phyloP scores from a whole-genome alignment of 345 rosid species.

The Anastatica hierochuntica region DNA sequence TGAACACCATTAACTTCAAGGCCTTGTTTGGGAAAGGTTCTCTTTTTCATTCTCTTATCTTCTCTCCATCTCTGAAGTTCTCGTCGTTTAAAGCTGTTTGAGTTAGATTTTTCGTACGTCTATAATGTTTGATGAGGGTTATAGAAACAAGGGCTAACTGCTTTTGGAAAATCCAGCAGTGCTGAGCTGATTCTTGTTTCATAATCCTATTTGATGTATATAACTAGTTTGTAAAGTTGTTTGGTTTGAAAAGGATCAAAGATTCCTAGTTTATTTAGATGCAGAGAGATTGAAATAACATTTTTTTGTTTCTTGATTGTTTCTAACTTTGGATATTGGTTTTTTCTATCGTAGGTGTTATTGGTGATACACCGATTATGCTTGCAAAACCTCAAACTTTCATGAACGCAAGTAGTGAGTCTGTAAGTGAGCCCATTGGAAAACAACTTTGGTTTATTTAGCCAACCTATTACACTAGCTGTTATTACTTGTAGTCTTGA shows the following conservation, averaged over 20 bases:
- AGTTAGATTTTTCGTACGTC: no score
- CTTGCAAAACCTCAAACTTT: slow-evolving; percentile 95
- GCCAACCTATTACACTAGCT: no score
- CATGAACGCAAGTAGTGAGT: slow-evolving; percentile 90
- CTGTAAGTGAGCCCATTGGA: slow-evolving; percentile 62
- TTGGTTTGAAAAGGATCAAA: not conserved
- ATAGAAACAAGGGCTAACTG: no score
- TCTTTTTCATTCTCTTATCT: not conserved
- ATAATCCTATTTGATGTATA: not conserved
- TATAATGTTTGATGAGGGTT: no score
- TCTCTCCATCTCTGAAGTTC: not conserved
- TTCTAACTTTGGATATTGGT: not conserved
- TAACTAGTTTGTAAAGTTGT: not conserved
- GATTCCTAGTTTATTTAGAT: not conserved
- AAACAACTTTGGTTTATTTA: not conserved
- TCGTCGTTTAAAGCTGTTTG: no score
- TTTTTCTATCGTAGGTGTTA: slow-evolving; percentile 42
- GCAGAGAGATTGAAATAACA: not conserved
- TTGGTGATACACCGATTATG: slow-evolving; percentile 76
- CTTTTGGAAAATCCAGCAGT: no score
- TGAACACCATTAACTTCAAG: slow-evolving; percentile 51
- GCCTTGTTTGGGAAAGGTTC: slow-evolving; percentile 77
- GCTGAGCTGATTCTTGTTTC: no score
- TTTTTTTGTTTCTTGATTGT: not conserved
- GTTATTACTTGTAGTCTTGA: no score